Evolutionary conservation across 2,329 filamentous ascomycete species (phyloP), one percentile per base, ranked within the genome.

Genomic region (Cladophialophora carrionii): DNA sequence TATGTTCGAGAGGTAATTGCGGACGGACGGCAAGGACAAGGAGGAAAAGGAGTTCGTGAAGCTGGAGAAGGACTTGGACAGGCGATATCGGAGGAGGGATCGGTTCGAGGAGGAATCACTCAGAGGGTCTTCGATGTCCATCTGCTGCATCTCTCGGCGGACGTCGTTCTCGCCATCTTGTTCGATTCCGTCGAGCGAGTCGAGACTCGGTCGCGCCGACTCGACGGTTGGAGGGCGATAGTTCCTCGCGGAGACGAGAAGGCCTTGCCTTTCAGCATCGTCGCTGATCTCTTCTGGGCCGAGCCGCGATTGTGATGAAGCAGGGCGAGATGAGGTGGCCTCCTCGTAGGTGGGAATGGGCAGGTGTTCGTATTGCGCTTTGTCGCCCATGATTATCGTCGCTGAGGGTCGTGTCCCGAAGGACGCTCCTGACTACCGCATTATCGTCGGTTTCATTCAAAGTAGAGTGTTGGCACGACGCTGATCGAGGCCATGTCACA

Each of bases 311-410:
- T 78, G 78, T 12, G 82, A 82, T 48, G 84, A 85, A 37, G 77
- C 74, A 22, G 83, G 81, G 59, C 83, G 80, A 41, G 85, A 86
- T 20, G 87, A 86, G 65, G 85, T 84, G 68, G 91, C 91, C 80
- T 96, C 91, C 77, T 94, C 91, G 78, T 95, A 95, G 52, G 88
- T 87, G 32, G 91, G 91, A 75, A 95, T 94, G 34, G 91, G 89
- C 53, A 89, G 82, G 68, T 83, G 79, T 73, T 86, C 84, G 76
- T 88, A 87, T 63, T 81, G 78, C 71, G 77, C 77, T 73, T 87
- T 87, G 76, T 85, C 80, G 76, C 84, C 83, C 67, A 69, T 69
- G 56, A 34, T 60, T 62, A 62, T 41, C 24, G 64, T 53, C 31
- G 55, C 20, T 56, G 49, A 61, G 61, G 63, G 64, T 69, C 64